Conservation (phyloP, 2,329 filamentous ascomycete species). For the Aspergillus vadensis region DNA sequence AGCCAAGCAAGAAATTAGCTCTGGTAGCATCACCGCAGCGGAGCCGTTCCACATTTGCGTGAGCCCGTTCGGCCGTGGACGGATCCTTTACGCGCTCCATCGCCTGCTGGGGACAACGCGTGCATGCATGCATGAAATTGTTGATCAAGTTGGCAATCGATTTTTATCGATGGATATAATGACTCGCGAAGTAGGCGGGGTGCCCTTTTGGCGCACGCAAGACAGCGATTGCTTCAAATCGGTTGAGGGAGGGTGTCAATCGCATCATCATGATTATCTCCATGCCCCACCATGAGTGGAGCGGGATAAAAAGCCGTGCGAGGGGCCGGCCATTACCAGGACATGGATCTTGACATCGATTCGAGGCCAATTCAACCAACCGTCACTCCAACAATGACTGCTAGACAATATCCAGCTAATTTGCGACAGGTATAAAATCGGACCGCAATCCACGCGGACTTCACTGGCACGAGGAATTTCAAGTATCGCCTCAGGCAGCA, state of each 20-base stretch:
- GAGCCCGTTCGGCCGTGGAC: neutral
- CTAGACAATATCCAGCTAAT: too few relatives aligned
- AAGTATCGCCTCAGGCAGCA: neutral
- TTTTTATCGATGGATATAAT: neutral
- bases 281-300: slow-evolving; percentile 4
- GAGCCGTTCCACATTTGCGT: neutral
- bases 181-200: too few relatives aligned
- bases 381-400: too few relatives aligned
- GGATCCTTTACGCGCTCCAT: neutral
- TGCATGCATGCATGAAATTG: neutral
- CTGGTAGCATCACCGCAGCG: neutral
- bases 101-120: neutral
- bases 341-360: neutral
- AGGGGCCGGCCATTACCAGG: neutral
- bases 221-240: neutral
- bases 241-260: neutral
- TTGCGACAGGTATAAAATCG: neutral
- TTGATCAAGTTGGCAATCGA: neutral
- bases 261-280: slow-evolving; percentile 4
- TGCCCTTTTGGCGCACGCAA: too few relatives aligned
- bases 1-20: slow-evolving; percentile 5
- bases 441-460: neutral
- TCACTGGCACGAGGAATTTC: neutral
- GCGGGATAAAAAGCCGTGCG: slow-evolving; percentile 5
- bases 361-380: neutral